Base-by-base conservation (phyloP, 805 yeast species). In the Hanseniaspora meyeri region DNA sequence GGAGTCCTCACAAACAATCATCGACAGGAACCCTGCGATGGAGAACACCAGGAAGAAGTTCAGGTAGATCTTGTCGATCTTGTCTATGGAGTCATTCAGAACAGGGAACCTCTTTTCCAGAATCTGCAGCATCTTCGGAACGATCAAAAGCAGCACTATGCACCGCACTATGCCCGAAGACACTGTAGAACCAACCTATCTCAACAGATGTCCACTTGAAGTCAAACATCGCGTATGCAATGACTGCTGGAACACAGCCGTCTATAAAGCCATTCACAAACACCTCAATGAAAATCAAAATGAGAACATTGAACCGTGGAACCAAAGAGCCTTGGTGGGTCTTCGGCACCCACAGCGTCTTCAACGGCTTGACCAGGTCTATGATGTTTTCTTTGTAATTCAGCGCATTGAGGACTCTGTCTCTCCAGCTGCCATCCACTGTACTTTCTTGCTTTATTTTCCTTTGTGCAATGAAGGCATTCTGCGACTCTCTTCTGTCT, bases 401-500 rank as follows among this genome's bases (percentile, higher is more conserved):
- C 12, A 50, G 20, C 8, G 9, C 19, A 14, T 46, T 17, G 11
- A 38, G 14, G 10, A 56, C 4, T 37, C 36, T 57, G 3, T 31
- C 1, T 40, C 20, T 46, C 42, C 43, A 50, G 12, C 17, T 20
- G 14, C 24, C 4, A 14, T 37, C 29, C 7, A 27, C 57, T 55
- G 27, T 42, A 40, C 27, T 40, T 31, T 16, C 47, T 29, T 39
- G 51, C 24, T 34, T 55, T 29, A n/a, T 6, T 11, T 27, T 40
- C 51, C 11, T 39, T 31, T 46, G 39, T 8, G 27, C 16, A 11
- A 19, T 20, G 43, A 43, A 46, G 4, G 36, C 14, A 17, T 47
- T 32, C 34, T 57, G 75, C 0, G 87, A 77, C 63, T 77, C 77
- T 45, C 66, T 64, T 62, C 81, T 72, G 3, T 85, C 77, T 50